Conservation (phyloP, 2,329 filamentous ascomycete genomes). For the Aureobasidium leucospermi region DNA sequence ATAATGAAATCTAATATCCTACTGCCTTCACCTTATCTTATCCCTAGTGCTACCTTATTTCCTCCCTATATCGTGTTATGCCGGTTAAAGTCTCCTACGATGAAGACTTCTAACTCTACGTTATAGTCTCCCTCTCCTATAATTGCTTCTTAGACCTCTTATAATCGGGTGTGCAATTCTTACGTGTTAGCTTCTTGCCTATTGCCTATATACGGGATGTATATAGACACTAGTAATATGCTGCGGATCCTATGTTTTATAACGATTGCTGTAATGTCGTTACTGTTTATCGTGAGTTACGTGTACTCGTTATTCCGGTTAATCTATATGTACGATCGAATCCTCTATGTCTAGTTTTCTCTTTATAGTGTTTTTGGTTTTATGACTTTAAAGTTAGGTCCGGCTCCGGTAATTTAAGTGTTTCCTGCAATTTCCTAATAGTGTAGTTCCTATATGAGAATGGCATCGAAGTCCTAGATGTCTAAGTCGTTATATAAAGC, state of each 20-base stretch:
- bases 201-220: not conserved
- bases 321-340: slow-evolving; percentile 7
- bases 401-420: not conserved
- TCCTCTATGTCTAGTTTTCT: not conserved
- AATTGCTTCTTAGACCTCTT: not conserved
- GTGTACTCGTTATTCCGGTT: not conserved
- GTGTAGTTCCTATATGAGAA: slow-evolving; percentile 10
- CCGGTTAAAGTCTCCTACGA: slow-evolving; percentile 12
- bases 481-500: slow-evolving; percentile 3
- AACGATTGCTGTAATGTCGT: not conserved
- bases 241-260: not conserved
- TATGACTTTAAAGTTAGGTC: slow-evolving; percentile 2
- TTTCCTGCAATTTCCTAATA: not conserved
- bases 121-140: not conserved
- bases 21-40: slow-evolving; percentile 31
- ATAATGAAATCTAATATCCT: slow-evolving; percentile 18
- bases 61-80: slow-evolving; percentile 24
- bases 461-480: not conserved
- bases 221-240: not conserved
- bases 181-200: not conserved
- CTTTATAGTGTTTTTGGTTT: slow-evolving; percentile 6
- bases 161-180: not conserved
- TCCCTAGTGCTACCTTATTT: slow-evolving; percentile 22
- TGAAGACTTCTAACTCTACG: not conserved
- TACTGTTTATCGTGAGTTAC: slow-evolving; percentile 15